A percentile compares a stretch with the other conserved stretches of the same genome.
Conservation (phyloP, 805 yeast species). For the Candida dajiaensis region DNA sequence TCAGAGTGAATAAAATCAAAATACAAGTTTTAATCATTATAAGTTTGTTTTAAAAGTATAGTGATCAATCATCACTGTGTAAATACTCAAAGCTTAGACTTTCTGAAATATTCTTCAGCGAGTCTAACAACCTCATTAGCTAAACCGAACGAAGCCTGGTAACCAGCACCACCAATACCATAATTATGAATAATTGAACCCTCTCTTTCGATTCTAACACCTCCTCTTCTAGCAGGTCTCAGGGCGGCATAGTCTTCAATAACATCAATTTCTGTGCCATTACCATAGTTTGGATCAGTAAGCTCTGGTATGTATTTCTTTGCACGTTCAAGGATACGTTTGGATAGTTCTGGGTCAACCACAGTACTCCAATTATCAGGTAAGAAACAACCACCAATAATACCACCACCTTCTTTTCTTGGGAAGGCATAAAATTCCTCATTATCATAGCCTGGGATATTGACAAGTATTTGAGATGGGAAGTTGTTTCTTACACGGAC, state of each 20-base stretch:
- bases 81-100: slow-evolving; percentile 16
- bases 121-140: slow-evolving; percentile 39
- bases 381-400: slow-evolving; percentile 50
- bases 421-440: slow-evolving; percentile 61
- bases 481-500: slow-evolving; percentile 30
- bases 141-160: slow-evolving; percentile 66
- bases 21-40: no score
- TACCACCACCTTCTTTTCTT: slow-evolving; percentile 67
- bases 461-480: slow-evolving; percentile 26
- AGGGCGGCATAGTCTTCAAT: slow-evolving; percentile 53
- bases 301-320: slow-evolving; percentile 26
- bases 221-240: slow-evolving; percentile 61
- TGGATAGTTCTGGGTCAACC: slow-evolving; percentile 38
- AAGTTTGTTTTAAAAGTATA: no score
- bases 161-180: slow-evolving; percentile 76
- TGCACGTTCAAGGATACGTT: slow-evolving; percentile 34
- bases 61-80: no score
- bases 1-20: no score
- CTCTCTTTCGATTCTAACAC: slow-evolving; percentile 46
- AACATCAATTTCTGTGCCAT: slow-evolving; percentile 36
- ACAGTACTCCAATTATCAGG: slow-evolving; percentile 26
- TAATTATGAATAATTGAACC: slow-evolving; percentile 50
- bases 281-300: slow-evolving; percentile 25
- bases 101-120: slow-evolving; percentile 25
- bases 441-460: slow-evolving; percentile 27